Evolutionary conservation across 805 yeast species (phyloP).

Genomic region (Limtongia smithiae): DNA sequence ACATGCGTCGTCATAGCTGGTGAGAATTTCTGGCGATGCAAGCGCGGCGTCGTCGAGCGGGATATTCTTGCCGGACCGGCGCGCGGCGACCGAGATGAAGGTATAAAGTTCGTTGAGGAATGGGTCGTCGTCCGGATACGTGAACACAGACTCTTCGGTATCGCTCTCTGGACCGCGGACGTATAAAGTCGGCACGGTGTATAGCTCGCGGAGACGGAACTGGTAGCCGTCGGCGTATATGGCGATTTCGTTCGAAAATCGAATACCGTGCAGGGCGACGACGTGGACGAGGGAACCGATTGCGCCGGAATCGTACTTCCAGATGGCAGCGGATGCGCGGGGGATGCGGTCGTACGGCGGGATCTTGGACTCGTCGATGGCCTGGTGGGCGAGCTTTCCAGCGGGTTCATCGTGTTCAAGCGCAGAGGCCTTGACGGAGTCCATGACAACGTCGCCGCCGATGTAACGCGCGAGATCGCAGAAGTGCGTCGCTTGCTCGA

Average conservation of each 20-base stretch:
- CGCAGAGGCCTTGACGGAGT: conserved; percentile 20
- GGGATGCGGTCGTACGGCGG: conserved; percentile 26
- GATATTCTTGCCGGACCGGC: neutral
- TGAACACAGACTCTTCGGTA: conserved; percentile 15
- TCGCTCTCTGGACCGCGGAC: conserved; percentile 25
- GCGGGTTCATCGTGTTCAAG: conserved; percentile 25
- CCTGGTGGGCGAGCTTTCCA: conserved; percentile 22
- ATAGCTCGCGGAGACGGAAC: conserved; percentile 26
- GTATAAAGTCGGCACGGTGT: conserved; percentile 23
- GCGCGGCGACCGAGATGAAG: conserved; percentile 17
- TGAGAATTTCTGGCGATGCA: conserved; percentile 12
- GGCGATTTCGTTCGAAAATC: conserved; percentile 25
- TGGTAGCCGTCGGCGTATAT: conserved; percentile 30
- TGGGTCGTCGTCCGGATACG: conserved; percentile 24
- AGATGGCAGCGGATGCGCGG: conserved; percentile 25
- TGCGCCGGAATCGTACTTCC: conserved; percentile 28
- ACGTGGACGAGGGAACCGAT: conserved; percentile 27
- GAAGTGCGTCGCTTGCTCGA: conserved; percentile 31
- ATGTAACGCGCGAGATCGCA: conserved; percentile 27
- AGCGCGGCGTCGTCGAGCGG: conserved; percentile 1
- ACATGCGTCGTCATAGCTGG: conserved; percentile 26
- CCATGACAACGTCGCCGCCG: conserved; percentile 27
- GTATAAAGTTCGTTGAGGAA: conserved; percentile 23
- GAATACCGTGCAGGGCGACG: conserved; percentile 26
- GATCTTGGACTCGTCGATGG: conserved; percentile 24